Base-by-base conservation (phyloP, 768 basidiomycete genomes). In the Tricholoma terreum region DNA sequence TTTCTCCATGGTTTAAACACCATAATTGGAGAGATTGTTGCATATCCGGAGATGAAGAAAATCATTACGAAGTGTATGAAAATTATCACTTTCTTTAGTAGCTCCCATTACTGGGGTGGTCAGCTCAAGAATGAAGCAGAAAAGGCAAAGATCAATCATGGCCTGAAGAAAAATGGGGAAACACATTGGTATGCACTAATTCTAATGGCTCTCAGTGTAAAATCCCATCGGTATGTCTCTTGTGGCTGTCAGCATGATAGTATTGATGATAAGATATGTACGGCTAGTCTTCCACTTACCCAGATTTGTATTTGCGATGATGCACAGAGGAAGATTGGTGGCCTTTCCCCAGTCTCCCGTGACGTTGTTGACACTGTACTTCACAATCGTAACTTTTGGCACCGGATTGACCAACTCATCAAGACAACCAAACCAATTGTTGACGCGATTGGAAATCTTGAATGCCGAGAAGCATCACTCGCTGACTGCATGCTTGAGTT, bases 91-190 rank as follows among this genome's bases (percentile, higher is more conserved):
- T n/a, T n/a, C n/a, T n/a, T n/a, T n/a, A n/a, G n/a, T 33, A 10
- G 31, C 42, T 71, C 71, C 0, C 71, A 73, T 33, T 71, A 69
- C 50, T 71, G 70, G 67, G 68, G 68, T 38, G 69, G 68, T 2
- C 71, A 73, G 53, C 61, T 70, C 0, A 56, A 67, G 27, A 14
- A 22, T 0, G 58, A 63, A 21, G 65, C 68, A 1, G 56, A 42
- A 43, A 46, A 53, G 19, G 34, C 52, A 1, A 35, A 57, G 1
- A 38, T 72, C 2, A 63, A 50, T 2, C 60, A 53, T 2, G 22
- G 27, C 0, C 31, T 71, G 12, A 67, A 67, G 43, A 63, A 61
- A 35, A 65, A 51, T 30, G 2, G 9, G 14, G 11, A 51, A 22
- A 2, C 50, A 5, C 9, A 33, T 3, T 51, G 17, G 10, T 69